Evolutionary conservation across 345 rosid species (phyloP).

Genomic region (Citrus reticulata): DNA sequence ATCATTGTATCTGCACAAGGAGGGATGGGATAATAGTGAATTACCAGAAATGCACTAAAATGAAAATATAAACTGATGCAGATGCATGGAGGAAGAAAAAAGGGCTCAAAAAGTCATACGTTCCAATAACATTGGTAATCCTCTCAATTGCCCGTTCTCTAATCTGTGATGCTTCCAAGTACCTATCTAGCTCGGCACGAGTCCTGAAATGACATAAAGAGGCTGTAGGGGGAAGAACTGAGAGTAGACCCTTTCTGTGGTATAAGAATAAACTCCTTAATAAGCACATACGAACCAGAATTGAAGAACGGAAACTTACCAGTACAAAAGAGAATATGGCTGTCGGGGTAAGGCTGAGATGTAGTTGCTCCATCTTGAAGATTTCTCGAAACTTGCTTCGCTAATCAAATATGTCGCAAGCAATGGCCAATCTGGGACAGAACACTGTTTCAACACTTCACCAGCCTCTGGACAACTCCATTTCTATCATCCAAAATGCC

Average conservation of each 20-base stretch:
- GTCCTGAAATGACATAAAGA: constrained; percentile 72
- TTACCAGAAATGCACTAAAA: background rate
- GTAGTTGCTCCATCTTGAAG: constrained; percentile 85
- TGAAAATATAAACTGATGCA: background rate
- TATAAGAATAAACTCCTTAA: constrained; percentile 8
- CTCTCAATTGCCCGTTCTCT: constrained; percentile 92
- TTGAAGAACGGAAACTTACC: constrained; percentile 35
- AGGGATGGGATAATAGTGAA: background rate
- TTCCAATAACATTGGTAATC: constrained; percentile 78
- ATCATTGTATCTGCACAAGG: constrained; percentile 63
- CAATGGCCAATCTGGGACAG: constrained; percentile 96
- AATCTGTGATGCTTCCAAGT: constrained; percentile 92
- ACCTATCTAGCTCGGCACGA: constrained; percentile 85
- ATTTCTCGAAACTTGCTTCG: constrained; percentile 72
- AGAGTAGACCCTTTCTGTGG: constrained; percentile 43
- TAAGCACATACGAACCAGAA: background rate
- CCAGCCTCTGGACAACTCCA: constrained; percentile 81
- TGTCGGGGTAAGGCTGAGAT: constrained; percentile 85
- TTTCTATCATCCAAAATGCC: constrained; percentile 35
- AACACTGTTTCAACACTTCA: constrained; percentile 57
- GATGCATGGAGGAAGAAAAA: constrained; percentile 3
- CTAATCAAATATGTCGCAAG: constrained; percentile 84
- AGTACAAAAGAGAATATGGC: constrained; percentile 91
- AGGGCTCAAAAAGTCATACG: constrained; percentile 42
- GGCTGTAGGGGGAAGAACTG: constrained; percentile 51